phyloP scores from a whole-genome alignment of 805 yeast species.

The Nakazawaea pomicola region DNA sequence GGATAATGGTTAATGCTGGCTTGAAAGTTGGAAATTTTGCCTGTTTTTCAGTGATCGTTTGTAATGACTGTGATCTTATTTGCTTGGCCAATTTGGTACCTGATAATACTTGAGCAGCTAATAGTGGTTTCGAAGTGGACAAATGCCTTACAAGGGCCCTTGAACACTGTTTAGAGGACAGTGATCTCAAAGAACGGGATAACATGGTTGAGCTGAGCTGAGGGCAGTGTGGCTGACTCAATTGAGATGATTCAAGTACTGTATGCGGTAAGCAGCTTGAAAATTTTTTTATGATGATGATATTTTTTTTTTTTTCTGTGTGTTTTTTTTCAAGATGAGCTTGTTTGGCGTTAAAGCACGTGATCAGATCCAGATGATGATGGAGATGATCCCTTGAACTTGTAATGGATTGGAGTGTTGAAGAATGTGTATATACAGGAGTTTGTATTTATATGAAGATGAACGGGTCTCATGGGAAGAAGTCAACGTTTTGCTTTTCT shows the following conservation, averaged over 20 bases:
- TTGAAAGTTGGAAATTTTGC: slow-evolving; percentile 43
- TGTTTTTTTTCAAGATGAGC: background rate
- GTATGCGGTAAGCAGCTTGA: too few relatives aligned
- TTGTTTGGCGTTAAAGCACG: too few relatives aligned
- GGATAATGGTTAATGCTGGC: slow-evolving; percentile 79
- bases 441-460: too few relatives aligned
- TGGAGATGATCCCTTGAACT: too few relatives aligned
- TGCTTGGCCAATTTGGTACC: slow-evolving; percentile 42
- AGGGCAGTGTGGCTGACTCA: background rate
- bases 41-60: slow-evolving; percentile 39
- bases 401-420: too few relatives aligned
- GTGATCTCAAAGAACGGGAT: slow-evolving; percentile 1
- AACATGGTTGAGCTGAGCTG: background rate
- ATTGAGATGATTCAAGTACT: background rate
- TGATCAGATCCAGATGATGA: too few relatives aligned
- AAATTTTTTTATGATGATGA: too few relatives aligned
- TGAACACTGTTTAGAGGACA: background rate
- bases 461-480: too few relatives aligned
- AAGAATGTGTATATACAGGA: too few relatives aligned
- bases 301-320: too few relatives aligned
- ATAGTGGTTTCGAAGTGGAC: slow-evolving; percentile 10
- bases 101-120: slow-evolving; percentile 32
- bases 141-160: background rate
- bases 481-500: too few relatives aligned
- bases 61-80: slow-evolving; percentile 37